Conservation (phyloP, 192 early-diverging fungal species). For the Spizellomyces sp. region DNA sequence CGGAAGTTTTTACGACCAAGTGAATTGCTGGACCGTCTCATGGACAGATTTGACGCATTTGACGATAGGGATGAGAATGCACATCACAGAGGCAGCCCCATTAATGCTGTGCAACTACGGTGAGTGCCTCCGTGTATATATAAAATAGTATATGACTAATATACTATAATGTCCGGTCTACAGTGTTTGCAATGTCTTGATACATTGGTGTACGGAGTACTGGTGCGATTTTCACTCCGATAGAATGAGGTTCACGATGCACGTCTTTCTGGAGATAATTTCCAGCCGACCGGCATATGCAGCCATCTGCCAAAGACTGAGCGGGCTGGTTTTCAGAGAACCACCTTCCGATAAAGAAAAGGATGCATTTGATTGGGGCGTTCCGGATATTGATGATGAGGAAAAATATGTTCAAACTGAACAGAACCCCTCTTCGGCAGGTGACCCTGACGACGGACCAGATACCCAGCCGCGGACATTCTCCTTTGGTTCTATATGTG, state of each 20-base stretch:
- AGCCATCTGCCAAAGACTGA: conserved; percentile 35
- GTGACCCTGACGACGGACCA: not conserved
- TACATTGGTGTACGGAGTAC: conserved; percentile 39
- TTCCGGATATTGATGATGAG: conserved; percentile 35
- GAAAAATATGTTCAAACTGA: not conserved
- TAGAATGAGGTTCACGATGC: conserved; percentile 48
- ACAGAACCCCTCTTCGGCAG: not conserved
- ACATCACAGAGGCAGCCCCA: conserved; percentile 8
- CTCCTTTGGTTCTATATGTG: not conserved
- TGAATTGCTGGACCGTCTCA: conserved; percentile 44
- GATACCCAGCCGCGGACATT: not conserved
- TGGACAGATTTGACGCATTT: conserved; percentile 46
- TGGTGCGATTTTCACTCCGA: conserved; percentile 45
- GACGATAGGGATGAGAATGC: conserved; percentile 13
- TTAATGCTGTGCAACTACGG: conserved; percentile 48
- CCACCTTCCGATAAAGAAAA: conserved; percentile 25
- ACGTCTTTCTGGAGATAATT: conserved; percentile 43
- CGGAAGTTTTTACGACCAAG: conserved; percentile 45
- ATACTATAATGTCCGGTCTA: not conserved
- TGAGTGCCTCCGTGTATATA: not conserved
- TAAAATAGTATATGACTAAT: not conserved
- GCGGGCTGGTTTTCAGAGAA: conserved; percentile 26
- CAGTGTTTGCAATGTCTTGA: conserved; percentile 50
- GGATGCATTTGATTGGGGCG: conserved; percentile 37
- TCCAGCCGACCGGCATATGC: conserved; percentile 28